These are phyloP conservation scores for Xylaria sp. DNA, from an alignment of 2,329 filamentous ascomycete genomes.

Conservation along the genomic window DNA sequence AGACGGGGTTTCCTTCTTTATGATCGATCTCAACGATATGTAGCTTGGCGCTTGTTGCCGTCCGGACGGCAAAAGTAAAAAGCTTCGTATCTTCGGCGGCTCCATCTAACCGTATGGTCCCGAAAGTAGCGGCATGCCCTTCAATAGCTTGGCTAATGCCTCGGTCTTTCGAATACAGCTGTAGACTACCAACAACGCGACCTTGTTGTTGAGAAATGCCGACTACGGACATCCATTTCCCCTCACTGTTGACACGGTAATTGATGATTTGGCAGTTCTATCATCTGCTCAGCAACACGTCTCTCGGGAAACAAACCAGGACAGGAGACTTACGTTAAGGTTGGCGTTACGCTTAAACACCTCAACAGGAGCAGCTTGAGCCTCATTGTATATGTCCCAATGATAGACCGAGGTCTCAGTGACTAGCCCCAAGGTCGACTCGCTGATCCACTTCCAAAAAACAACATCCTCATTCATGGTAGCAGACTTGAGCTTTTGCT, in stretches of 20 bases:
- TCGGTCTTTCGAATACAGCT: conserved; percentile 93
- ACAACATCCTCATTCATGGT: conserved; percentile 97
- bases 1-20: conserved; percentile 83
- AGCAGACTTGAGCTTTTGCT: conserved; percentile 95
- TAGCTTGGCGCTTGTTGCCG: conserved; percentile 87
- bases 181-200: conserved; percentile 93
- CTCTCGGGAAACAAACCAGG: neutral
- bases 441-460: conserved; percentile 99
- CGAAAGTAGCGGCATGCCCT: conserved; percentile 94
- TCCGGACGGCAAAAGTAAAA: conserved; percentile 95
- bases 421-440: conserved; percentile 84
- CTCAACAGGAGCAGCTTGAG: conserved; percentile 81
- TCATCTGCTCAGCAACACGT: conserved; percentile 31
- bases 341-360: conserved; percentile 94
- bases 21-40: conserved; percentile 99
- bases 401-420: conserved; percentile 93
- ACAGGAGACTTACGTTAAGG: conserved; percentile 71
- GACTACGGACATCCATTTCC: conserved; percentile 98
- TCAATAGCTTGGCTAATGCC: conserved; percentile 98
- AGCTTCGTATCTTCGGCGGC: conserved; percentile 91
- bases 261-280: conserved; percentile 99
- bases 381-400: conserved; percentile 93
- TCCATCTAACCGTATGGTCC: conserved; percentile 85
- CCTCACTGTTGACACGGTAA: conserved; percentile 93
- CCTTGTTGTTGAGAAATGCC: conserved; percentile 94